Evolutionary conservation across 2,329 filamentous ascomycete species (phyloP).

Genomic region (Paraphoma sp.): DNA sequence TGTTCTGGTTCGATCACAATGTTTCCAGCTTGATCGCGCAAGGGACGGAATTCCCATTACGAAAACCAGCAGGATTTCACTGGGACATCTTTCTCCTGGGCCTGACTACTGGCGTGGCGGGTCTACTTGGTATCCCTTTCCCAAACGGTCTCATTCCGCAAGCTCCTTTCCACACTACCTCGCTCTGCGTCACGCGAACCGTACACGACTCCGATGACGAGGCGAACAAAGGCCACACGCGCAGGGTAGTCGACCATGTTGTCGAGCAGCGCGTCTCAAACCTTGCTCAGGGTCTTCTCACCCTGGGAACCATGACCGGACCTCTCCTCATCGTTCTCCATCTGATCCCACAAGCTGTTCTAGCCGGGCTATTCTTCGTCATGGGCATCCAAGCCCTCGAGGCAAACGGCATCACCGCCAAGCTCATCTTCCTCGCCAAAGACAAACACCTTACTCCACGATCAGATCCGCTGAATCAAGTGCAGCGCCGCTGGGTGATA

Average conservation of each 20-base stretch:
- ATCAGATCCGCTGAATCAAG: conserved; percentile 54
- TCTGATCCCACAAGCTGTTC: conserved; percentile 61
- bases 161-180: conserved; percentile 66
- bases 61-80: conserved; percentile 66
- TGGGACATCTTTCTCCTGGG: conserved; percentile 67
- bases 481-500: conserved; percentile 55
- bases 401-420: conserved; percentile 61
- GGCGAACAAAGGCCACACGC: conserved; percentile 51
- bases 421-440: conserved; percentile 57
- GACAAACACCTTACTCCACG: conserved; percentile 57
- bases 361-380: conserved; percentile 65
- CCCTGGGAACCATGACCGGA: conserved; percentile 64
- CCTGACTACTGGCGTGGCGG: conserved; percentile 61
- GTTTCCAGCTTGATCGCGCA: conserved; percentile 64
- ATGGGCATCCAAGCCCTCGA: conserved; percentile 61
- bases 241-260: conserved; percentile 54
- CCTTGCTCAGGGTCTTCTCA: conserved; percentile 61
- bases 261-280: conserved; percentile 65
- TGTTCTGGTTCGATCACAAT: conserved; percentile 92
- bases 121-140: conserved; percentile 63
- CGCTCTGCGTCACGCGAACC: conserved; percentile 52
- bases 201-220: conserved; percentile 51
- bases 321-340: conserved; percentile 61
- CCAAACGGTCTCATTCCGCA: conserved; percentile 67
- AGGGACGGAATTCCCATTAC: conserved; percentile 62